phyloP scores from a whole-genome alignment of 2,329 filamentous ascomycete genomes.

The Fusarium liriodendri region DNA sequence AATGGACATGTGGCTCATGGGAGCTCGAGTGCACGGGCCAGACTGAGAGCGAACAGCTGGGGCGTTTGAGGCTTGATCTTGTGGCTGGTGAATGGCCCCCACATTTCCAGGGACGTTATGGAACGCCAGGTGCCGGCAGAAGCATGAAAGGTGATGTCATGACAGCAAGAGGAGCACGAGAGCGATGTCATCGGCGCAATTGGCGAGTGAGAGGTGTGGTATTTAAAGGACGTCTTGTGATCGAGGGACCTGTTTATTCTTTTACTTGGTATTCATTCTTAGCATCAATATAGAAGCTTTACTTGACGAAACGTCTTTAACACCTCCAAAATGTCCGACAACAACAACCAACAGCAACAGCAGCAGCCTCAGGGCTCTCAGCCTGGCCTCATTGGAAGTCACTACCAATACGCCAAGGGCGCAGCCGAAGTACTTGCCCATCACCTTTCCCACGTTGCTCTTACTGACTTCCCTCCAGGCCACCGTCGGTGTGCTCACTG shows the following conservation, averaged over 20 bases:
- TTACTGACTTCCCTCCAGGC: slow-evolving; percentile 52
- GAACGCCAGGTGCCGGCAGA: slow-evolving; percentile 16
- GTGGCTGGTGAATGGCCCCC: slow-evolving; percentile 21
- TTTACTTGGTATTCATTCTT: neutral
- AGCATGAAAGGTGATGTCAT: slow-evolving; percentile 43
- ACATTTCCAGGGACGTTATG: slow-evolving; percentile 29
- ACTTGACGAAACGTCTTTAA: neutral
- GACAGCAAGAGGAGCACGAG: slow-evolving; percentile 26
- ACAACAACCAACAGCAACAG: slow-evolving; percentile 36
- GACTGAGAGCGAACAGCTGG: slow-evolving; percentile 6
- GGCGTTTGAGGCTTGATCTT: slow-evolving; percentile 21
- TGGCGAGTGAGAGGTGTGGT: slow-evolving; percentile 22
- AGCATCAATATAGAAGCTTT: neutral
- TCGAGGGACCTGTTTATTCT: neutral
- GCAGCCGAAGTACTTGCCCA: slow-evolving; percentile 67
- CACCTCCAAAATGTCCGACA: slow-evolving; percentile 44
- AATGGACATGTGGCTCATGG: slow-evolving; percentile 40
- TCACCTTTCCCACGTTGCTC: neutral
- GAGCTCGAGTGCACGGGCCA: slow-evolving; percentile 33
- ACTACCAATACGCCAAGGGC: slow-evolving; percentile 77
- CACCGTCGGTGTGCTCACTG: slow-evolving; percentile 70
- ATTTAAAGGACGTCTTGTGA: slow-evolving; percentile 22
- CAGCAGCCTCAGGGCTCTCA: slow-evolving; percentile 50
- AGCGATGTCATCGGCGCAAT: slow-evolving; percentile 43
- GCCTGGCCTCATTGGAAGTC: slow-evolving; percentile 70